These are phyloP conservation scores for Daedaleopsis nitida DNA, from an alignment of 768 basidiomycete genomes.

Conservation along the genomic window DNA sequence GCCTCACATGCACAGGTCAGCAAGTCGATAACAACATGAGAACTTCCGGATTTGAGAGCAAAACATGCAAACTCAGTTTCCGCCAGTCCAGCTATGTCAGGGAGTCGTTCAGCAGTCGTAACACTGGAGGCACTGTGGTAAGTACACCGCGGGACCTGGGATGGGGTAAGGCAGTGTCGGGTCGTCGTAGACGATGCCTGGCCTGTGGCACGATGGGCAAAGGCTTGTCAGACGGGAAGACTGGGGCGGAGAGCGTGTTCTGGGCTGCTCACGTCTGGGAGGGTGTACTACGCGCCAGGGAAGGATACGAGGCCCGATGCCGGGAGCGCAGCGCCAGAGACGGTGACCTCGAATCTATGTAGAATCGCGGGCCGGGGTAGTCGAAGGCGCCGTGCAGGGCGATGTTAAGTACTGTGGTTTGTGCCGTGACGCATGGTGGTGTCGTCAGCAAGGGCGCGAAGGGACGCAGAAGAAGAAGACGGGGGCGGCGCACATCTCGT, in stretches of 20 bases:
- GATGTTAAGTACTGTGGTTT: conserved; percentile 31
- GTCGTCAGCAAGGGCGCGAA: no score
- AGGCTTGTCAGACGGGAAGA: background rate
- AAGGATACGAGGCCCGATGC: conserved; percentile 47
- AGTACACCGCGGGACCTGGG: conserved; percentile 37
- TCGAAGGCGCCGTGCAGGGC: conserved; percentile 41
- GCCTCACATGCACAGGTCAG: no score
- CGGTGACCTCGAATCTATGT: conserved; percentile 50
- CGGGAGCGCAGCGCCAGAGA: conserved; percentile 45
- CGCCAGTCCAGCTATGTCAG: no score
- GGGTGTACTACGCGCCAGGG: conserved; percentile 50
- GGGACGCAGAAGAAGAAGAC: no score
- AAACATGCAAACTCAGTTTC: no score
- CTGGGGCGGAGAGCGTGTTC: background rate
- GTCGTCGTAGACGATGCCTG: conserved; percentile 42
- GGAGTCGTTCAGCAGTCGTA: no score
- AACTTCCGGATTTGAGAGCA: no score
- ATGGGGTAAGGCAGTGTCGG: conserved; percentile 47
- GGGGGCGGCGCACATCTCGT: conserved; percentile 51
- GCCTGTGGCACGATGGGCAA: conserved; percentile 10
- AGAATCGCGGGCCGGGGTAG: conserved; percentile 47
- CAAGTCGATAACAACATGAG: no score
- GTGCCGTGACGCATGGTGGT: no score
- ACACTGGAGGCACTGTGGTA: no score
- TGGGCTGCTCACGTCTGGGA: conserved; percentile 35